Evolutionary conservation across 2,329 filamentous ascomycete genomes (phyloP), one percentile per base, ranked within the genome.

Genomic region (Hymenoscyphus infarciens): DNA sequence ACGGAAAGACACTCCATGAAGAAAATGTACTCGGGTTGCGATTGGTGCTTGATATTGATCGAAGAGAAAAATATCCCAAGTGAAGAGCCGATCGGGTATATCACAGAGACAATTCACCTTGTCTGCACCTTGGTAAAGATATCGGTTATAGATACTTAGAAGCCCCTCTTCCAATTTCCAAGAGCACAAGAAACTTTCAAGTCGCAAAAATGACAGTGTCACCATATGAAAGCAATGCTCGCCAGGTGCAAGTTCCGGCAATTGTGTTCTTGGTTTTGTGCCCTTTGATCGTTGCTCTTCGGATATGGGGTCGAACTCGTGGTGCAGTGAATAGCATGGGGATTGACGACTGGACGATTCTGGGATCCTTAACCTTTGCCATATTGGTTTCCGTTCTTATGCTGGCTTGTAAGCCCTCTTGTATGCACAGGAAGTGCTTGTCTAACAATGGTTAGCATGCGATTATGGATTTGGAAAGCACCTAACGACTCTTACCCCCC

Each of bases 221-320:
- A 25, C 31, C 54, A n/a, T n/a, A 19, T 25, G 29, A 35, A 33
- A 25, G 33, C 54, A 56, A 56, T 56, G 33, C 31, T 13, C 38
- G 16, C 5, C 56, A 60, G 42, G 45, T 79, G 76, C 66, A 79
- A 74, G 61, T 81, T 79, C 57, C 74, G 72, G 8, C 79, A 79
- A 71, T 82, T 81, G 71, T 79, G 49, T 81, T 81, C 70, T 78
- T 80, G 59, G 67, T 74, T 57, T 19, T 79, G 1, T 78, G 77
- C 5, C 78, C 78, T 15, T 65, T 78, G 1, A 77, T 80, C 57
- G 67, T 80, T 1, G 64, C 61, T 5, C 72, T 79, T 33, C 72
- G 79, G 15, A 61, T 81, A 39, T 79, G 75, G 73, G 76, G 76
- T 57, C 74, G 78, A 16, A 63, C 78, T 29, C 74, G 74, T 62